phyloP scores from a whole-genome alignment of 345 rosid species.

The Hevea brasiliensis region DNA sequence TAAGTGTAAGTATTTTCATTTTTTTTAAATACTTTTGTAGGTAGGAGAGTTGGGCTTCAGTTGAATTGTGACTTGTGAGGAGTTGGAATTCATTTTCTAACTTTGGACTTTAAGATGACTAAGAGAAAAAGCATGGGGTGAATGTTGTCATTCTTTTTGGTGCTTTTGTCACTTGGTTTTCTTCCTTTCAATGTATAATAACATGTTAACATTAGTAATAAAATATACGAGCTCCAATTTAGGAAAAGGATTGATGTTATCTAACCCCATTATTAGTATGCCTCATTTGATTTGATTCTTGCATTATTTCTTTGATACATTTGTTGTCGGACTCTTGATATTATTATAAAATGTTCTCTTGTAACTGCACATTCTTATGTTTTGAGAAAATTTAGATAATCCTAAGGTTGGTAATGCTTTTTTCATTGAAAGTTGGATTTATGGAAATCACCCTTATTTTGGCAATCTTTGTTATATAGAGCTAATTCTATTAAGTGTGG shows the following conservation, averaged over 20 bases:
- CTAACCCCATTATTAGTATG: conserved; percentile 75
- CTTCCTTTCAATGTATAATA: conserved; percentile 78
- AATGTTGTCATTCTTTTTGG: conserved; percentile 57
- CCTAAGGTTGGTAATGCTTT: no score
- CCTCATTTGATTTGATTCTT: no score
- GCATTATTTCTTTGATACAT: no score
- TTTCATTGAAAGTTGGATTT: no score
- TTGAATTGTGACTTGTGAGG: conserved; percentile 17
- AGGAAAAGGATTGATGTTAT: conserved; percentile 30
- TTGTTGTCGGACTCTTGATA: no score
- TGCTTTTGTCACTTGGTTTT: conserved; percentile 61
- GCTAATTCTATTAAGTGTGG: no score
- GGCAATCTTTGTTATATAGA: no score
- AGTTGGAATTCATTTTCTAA: not conserved
- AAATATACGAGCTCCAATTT: conserved; percentile 30
- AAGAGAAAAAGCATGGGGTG: conserved; percentile 52
- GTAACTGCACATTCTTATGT: no score
- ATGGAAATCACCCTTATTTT: no score
- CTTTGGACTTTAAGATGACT: conserved; percentile 24
- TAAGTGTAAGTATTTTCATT: not conserved
- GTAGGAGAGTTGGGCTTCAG: conserved; percentile 12
- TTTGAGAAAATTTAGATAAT: no score
- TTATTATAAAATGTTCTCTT: no score
- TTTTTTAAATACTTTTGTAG: conserved; percentile 16
- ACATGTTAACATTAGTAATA: conserved; percentile 53